Evolutionary conservation across 2,329 filamentous ascomycete species (phyloP).

Genomic region (Fusarium sp.): DNA sequence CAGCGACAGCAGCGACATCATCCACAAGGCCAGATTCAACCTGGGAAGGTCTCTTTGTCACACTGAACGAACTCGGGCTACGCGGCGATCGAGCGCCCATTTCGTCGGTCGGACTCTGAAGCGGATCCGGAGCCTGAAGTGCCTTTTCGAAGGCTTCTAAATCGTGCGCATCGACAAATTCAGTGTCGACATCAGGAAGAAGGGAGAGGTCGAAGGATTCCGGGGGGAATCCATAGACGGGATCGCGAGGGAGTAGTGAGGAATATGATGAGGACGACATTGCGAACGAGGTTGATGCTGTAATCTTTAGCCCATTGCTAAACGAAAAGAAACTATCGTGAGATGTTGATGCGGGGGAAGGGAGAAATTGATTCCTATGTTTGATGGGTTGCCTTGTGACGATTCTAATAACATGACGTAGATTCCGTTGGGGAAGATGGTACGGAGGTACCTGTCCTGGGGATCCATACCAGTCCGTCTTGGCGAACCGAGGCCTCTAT

Average conservation of each 20-base stretch:
- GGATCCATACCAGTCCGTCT: constrained; percentile 23
- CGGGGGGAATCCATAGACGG: constrained; percentile 66
- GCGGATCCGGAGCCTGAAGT: constrained; percentile 81
- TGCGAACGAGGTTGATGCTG: constrained; percentile 12
- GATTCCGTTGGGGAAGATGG: constrained; percentile 44
- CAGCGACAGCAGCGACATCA: constrained; percentile 52
- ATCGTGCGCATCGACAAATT: constrained; percentile 80
- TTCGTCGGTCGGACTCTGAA: constrained; percentile 70
- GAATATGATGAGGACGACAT: constrained; percentile 42
- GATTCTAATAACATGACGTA: constrained; percentile 46
- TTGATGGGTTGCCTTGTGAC: constrained; percentile 40
- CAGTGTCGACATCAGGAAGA: constrained; percentile 82
- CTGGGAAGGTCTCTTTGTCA: constrained; percentile 57
- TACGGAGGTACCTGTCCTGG: constrained; percentile 12
- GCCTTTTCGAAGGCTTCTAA: constrained; percentile 83
- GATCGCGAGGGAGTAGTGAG: constrained; percentile 42
- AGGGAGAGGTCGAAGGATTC: constrained; percentile 74
- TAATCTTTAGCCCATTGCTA: constrained; percentile 32
- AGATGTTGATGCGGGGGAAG: constrained; percentile 10
- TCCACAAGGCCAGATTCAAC: constrained; percentile 46
- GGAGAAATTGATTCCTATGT: constrained; percentile 21
- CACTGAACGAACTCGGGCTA: constrained; percentile 54
- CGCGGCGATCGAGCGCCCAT: constrained; percentile 55
- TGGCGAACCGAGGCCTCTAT: constrained; percentile 22
- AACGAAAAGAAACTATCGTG: not conserved